phyloP scores from a whole-genome alignment of 257 asterid genomes.

The Schizonepeta tenuifolia region DNA sequence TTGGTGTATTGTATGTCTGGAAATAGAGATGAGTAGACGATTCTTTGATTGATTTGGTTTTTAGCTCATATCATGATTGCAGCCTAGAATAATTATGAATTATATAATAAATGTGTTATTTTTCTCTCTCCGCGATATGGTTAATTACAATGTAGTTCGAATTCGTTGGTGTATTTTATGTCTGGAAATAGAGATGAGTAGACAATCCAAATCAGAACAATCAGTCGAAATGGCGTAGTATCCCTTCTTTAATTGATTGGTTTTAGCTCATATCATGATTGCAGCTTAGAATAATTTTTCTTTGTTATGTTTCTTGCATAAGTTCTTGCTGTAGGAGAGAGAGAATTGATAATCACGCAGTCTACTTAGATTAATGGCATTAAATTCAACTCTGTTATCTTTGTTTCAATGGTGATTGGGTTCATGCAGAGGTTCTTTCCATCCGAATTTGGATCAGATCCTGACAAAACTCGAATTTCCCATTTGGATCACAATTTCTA shows the following conservation, averaged over 20 bases:
- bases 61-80: neutral
- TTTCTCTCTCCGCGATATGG: neutral
- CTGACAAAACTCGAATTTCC: conserved; percentile 69
- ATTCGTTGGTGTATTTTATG: neutral
- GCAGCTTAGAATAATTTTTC: neutral
- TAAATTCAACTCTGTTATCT: neutral
- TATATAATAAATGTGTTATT: too few relatives aligned
- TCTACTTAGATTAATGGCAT: neutral
- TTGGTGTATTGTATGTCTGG: too few relatives aligned
- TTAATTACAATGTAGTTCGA: neutral
- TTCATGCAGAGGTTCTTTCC: conserved; percentile 83
- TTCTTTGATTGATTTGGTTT: neutral
- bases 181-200: neutral
- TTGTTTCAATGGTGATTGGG: conserved; percentile 29
- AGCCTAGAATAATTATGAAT: too few relatives aligned
- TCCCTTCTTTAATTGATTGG: neutral
- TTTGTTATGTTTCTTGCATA: neutral
- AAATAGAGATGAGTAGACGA: too few relatives aligned
- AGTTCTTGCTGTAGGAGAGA: neutral
- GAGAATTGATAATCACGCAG: neutral
- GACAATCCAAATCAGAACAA: conserved; percentile 1
- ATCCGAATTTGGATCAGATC: conserved; percentile 88
- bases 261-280: neutral
- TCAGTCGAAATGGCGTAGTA: neutral
- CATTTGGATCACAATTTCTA: conserved; percentile 73